These are phyloP conservation scores for Stipa capillata DNA, from an alignment of 176 grass and related monocot species.

Conservation along the genomic window DNA sequence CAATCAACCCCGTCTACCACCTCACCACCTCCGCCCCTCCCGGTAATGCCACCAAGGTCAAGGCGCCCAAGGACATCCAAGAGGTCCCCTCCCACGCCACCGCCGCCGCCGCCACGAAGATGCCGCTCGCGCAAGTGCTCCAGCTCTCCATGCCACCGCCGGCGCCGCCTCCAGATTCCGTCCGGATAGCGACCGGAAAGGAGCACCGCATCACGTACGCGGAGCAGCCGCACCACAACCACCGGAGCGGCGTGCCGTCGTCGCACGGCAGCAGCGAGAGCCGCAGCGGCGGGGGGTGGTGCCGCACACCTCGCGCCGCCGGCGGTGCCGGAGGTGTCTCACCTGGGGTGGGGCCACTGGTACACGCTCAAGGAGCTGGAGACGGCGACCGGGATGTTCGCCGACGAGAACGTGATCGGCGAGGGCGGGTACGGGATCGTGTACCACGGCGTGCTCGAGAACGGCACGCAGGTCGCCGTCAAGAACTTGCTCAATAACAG, in stretches of 20 bases:
- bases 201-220: constrained; percentile 51
- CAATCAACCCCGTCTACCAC: not conserved
- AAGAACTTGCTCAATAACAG: constrained; percentile 98
- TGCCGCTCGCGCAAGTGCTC: constrained; percentile 26
- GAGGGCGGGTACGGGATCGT: constrained; percentile 96
- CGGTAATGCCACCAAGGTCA: constrained; percentile 20
- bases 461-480: constrained; percentile 68
- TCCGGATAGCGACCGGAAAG: constrained; percentile 42
- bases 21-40: constrained; percentile 24
- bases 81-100: constrained; percentile 27
- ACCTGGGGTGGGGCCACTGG: constrained; percentile 87
- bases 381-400: constrained; percentile 66
- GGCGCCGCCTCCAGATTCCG: constrained; percentile 4
- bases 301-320: constrained; percentile 31
- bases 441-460: constrained; percentile 76
- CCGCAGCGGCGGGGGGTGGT: constrained; percentile 6
- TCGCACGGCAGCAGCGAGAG: constrained; percentile 53
- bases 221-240: constrained; percentile 33
- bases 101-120: not conserved
- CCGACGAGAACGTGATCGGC: constrained; percentile 85
- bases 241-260: constrained; percentile 38
- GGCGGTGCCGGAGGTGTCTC: constrained; percentile 53
- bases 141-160: constrained; percentile 1
- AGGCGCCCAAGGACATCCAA: constrained; percentile 38
- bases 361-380: constrained; percentile 90